phyloP scores from a whole-genome alignment of 805 yeast genomes.

The Candida orba region DNA sequence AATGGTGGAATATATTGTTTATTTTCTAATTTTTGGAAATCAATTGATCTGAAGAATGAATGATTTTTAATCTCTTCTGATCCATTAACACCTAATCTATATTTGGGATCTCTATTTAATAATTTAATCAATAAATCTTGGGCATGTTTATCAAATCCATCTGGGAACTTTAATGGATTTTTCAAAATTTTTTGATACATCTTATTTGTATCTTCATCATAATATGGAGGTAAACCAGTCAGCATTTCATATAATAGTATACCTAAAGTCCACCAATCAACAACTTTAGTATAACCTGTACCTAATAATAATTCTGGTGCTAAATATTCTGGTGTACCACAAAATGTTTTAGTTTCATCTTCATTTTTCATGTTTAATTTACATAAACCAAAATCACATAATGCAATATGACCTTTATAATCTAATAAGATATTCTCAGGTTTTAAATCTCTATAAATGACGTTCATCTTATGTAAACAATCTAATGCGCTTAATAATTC shows the following conservation, averaged over 20 bases:
- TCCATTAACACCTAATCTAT: slow-evolving; percentile 72
- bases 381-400: slow-evolving; percentile 96
- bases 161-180: slow-evolving; percentile 85
- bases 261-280: slow-evolving; percentile 99
- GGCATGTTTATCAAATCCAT: slow-evolving; percentile 79
- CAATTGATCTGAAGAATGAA: slow-evolving; percentile 80
- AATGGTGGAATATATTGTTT: slow-evolving; percentile 94
- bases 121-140: slow-evolving; percentile 69
- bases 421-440: slow-evolving; percentile 94
- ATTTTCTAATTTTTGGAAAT: slow-evolving; percentile 75
- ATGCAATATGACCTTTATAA: slow-evolving; percentile 95
- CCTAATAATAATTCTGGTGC: slow-evolving; percentile 92
- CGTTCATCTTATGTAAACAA: slow-evolving; percentile 82
- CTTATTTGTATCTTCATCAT: slow-evolving; percentile 84
- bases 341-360: slow-evolving; percentile 86
- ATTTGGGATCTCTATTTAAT: slow-evolving; percentile 76
- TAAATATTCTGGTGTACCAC: slow-evolving; percentile 96
- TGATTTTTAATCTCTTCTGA: slow-evolving; percentile 80
- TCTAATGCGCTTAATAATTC: slow-evolving; percentile 91
- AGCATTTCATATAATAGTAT: slow-evolving; percentile 91
- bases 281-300: slow-evolving; percentile 91
- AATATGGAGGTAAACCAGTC: slow-evolving; percentile 95
- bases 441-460: slow-evolving; percentile 90
- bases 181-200: slow-evolving; percentile 93
- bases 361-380: slow-evolving; percentile 89